Base-by-base conservation (phyloP, 495 filamentous ascomycete species). In the Immersiella caudata region DNA sequence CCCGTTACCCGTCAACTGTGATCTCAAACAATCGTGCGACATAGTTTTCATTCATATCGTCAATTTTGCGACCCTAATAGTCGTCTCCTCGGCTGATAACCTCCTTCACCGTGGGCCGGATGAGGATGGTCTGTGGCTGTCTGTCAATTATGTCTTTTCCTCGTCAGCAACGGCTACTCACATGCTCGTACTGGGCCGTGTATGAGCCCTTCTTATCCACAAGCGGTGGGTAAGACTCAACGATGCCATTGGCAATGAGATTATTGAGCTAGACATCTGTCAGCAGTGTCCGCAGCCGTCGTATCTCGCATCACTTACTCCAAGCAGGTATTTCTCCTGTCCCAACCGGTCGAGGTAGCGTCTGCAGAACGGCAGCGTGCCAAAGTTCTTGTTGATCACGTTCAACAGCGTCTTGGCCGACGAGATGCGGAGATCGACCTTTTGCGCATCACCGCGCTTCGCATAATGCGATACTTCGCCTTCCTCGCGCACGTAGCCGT, bases 121-220 rank as follows among this genome's bases (percentile, higher is more conserved):
- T 86, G 65, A 97, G 74, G 71, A 97, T 91, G 16, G 93, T 97
- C 92, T 96, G 70, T 7, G 58, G 1, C 16, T 9, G 60, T 76
- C 55, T 70, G 76, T 80, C 67, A 79, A 52, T 26, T 27, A 22
- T 33, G 11, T 46, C 2, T 0, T 46, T 21, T 35, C 27, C 21
- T 46, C 16, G 0, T 25, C 18, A 25, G 6, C 40, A 35, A 26
- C 20, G 1, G 24, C 7, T 46, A 77, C 91, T 85, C 81, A 95
- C 93, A 84, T 97, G 94, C 85, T 97, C 94, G 73, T 84, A 97
- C 79, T 97, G 94, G 68, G 94, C 94, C 21, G 93, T 96, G 76
- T 95, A 97, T 22, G 91, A 94, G 63, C 94, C 94, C 87, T 96
- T 97, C 80, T 93, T 88, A 82, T 97, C 94, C 67, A 89, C 88